Evolutionary conservation across 495 filamentous ascomycete species (phyloP).

Genomic region (Talaromyces nanjingensis): DNA sequence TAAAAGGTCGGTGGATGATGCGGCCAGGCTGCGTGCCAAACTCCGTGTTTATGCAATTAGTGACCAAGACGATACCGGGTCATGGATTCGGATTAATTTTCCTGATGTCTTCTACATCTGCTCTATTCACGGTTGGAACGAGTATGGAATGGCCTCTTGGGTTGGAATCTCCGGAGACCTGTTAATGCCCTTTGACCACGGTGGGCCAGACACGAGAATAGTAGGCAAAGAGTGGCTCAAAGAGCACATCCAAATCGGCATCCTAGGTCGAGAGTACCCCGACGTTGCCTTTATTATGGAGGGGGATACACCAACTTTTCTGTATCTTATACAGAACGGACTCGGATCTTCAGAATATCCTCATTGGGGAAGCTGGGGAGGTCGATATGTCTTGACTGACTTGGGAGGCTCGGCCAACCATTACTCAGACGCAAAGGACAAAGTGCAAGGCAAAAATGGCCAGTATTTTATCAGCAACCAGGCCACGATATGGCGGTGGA

Average conservation of each 20-base stretch:
- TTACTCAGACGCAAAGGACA: constrained; percentile 36
- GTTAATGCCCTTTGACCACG: constrained; percentile 36
- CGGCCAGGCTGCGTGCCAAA: constrained; percentile 23
- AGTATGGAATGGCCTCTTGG: constrained; percentile 43
- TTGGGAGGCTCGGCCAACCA: constrained; percentile 16
- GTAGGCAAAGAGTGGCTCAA: constrained; percentile 37
- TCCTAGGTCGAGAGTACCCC: constrained; percentile 32
- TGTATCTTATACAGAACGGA: constrained; percentile 42
- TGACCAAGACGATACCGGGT: constrained; percentile 43
- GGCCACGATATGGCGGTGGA: constrained; percentile 45
- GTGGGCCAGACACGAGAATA: constrained; percentile 34
- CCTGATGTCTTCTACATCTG: constrained; percentile 41
- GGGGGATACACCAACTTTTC: constrained; percentile 40
- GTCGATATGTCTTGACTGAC: constrained; percentile 28
- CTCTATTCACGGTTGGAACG: constrained; percentile 39
- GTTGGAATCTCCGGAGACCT: constrained; percentile 38
- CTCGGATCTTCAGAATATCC: constrained; percentile 36
- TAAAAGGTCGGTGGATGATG: constrained; percentile 20
- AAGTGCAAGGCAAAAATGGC: constrained; percentile 30
- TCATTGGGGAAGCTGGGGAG: constrained; percentile 42
- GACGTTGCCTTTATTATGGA: constrained; percentile 36
- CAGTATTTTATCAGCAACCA: constrained; percentile 31
- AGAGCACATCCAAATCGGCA: constrained; percentile 39
- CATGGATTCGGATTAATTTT: constrained; percentile 39
- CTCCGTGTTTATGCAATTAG: constrained; percentile 42